Evolutionary conservation across 768 basidiomycete species (phyloP), one percentile per base, ranked within the genome.

Genomic region (Boletus edulis): DNA sequence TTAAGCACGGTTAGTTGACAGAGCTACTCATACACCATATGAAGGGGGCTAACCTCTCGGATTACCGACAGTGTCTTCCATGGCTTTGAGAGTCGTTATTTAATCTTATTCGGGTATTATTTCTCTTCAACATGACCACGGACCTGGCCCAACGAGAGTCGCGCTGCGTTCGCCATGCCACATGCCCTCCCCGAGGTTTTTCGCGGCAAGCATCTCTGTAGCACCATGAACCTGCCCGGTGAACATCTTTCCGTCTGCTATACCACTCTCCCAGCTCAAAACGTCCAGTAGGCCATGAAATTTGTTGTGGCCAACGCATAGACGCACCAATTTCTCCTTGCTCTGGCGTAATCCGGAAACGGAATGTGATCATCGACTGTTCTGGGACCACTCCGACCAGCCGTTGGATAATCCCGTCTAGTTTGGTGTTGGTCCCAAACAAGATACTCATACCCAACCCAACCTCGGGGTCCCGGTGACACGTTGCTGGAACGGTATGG

Each of bases 271-370:
- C 29, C 7, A 41, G 29, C 45, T 54, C 27, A 56, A 14, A 12
- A 24, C 44, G 37, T 22, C 50, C 12, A 12, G 43, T 24, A 84
- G 91, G 91, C 11, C 93, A 94, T 65, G 87, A 94, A 74, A 87
- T 94, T 94, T 24, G 81, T 91, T 4, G 91, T 91, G 0, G 92
- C 92, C 3, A 90, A 96, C 91, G 5, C 89, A 18, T 24, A 95
- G 24, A 39, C 35, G 49, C 83, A 95, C 69, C 80, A 34, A 94
- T 4, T 80, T 87, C 66, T 87, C 87, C 22, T 0, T 81, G 88
- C 67, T 88, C 86, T 0, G 72, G 74, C 7, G 83, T 87, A 9
- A 76, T 85, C 22, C 22, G 22, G 22, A 22, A 22, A 22, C 22
- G 22, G 22, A 22, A 86, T 60, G 68, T 73, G 32, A 83, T 94